Evolutionary conservation across 129 eudicot species (phyloP), one percentile per base, ranked within the genome.

Genomic region (Heracleum sosnowskyi): DNA sequence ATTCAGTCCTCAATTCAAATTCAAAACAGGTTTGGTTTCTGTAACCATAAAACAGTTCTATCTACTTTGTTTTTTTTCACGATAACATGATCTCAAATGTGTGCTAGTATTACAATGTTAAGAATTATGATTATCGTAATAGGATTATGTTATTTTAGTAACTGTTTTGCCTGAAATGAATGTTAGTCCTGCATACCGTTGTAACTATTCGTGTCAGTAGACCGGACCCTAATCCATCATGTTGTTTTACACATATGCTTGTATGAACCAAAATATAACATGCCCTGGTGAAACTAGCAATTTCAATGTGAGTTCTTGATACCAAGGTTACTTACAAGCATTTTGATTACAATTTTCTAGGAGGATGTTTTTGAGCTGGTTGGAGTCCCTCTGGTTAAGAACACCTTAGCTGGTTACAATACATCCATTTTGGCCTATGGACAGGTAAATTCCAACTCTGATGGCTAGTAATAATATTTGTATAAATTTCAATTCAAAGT

Each of bases 351-450:
- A 63, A 28, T 11, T 63, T 7, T 78, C 69, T 83, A 96, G 99
- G 99, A 87, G 77, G 99, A 96, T 77, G 82, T 87, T 8, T 96
- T 92, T 76, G 85, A 90, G 81, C 51, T 80, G 44, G 91, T 96
- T 69, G 97, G 97, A 75, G 91, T 81, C 39, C 91, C 97, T 17
- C 57, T 89, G 83, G 99, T 96, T 35, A 92, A 86, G 88, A 89
- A 90, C 76, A 96, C 97, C 34, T 85, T 92, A 79, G 90, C 97
- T 17, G 99, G 99, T 77, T 96, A 92, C 82, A 92, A 96, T 80
- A 83, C 99, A 70, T 90, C 97, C 6, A 69, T 92, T 53, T 81
- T 96, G 86, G 90, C 97, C 63, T 92, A 90, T 69, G 97, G 97
- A 77, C 97, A 96, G 97, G 97, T 96, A 87, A 5, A 2, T 5